Percentiles rank a stretch among this genome's conserved stretches.
These are phyloP conservation scores for Chaetomium olivaceum DNA, from an alignment of 2,329 filamentous ascomycete genomes.

Conservation along the genomic window DNA sequence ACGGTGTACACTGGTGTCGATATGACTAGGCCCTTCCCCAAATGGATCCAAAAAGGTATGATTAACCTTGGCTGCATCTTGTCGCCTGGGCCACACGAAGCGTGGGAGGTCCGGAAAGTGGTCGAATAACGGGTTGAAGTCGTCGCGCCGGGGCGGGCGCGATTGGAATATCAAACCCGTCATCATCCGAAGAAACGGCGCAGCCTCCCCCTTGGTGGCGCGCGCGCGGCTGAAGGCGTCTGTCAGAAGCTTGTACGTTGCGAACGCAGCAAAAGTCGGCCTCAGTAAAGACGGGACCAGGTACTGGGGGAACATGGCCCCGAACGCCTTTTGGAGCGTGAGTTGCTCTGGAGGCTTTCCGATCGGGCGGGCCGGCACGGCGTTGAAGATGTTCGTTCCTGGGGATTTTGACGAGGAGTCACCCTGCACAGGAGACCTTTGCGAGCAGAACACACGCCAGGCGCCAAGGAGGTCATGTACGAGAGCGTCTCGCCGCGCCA, in stretches of 20 bases:
- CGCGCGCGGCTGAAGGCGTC: constrained; percentile 36
- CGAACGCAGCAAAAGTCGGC: constrained; percentile 41
- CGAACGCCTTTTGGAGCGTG: constrained; percentile 37
- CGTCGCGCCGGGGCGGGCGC: constrained; percentile 8
- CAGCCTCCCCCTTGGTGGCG: constrained; percentile 27
- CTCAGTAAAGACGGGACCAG: constrained; percentile 30
- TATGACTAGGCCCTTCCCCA: not conserved
- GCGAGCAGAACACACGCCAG: constrained; percentile 44
- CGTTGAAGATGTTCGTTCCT: not conserved
- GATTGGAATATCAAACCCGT: constrained; percentile 25
- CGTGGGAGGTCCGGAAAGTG: constrained; percentile 26
- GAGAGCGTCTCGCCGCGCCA: constrained; percentile 38
- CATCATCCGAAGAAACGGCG: constrained; percentile 34
- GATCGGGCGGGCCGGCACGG: not conserved
- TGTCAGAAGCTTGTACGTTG: constrained; percentile 43
- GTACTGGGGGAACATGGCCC: constrained; percentile 41
- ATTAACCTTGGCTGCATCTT: not conserved
- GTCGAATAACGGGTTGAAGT: constrained; percentile 30
- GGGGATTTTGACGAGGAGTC: not conserved
- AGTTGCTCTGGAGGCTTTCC: constrained; percentile 15
- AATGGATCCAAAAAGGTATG: not conserved
- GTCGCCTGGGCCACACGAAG: constrained; percentile 15
- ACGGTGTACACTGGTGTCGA: constrained; percentile 27
- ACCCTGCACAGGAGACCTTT: constrained; percentile 26
- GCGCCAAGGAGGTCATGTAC: constrained; percentile 44